A percentile compares a stretch with the other conserved stretches of the same genome.
Conservation (phyloP, 345 rosid genomes). For the Acer campestre region DNA sequence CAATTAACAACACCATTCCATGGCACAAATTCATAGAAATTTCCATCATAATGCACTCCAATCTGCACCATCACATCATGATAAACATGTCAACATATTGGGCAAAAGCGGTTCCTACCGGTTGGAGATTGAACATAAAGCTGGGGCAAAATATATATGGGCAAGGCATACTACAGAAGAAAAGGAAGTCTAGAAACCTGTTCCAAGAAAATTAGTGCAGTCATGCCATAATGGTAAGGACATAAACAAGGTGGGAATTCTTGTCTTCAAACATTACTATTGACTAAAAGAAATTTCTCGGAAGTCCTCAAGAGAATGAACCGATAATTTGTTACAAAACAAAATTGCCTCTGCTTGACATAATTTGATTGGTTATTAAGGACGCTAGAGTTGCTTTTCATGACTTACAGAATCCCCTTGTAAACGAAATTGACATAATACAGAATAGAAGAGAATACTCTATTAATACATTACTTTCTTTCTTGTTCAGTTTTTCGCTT, state of each 20-base stretch:
- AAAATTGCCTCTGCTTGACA: neutral
- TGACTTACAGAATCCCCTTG: neutral
- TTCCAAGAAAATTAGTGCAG: neutral
- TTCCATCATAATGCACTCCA: constrained; percentile 87
- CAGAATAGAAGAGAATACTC: neutral
- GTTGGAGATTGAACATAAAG: neutral
- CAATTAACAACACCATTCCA: constrained; percentile 80
- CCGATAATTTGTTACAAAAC: too few species aligned
- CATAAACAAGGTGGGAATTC: neutral
- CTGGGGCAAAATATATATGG: neutral
- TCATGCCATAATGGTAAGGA: neutral
- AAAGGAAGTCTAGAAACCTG: neutral
- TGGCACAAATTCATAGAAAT: constrained; percentile 87
- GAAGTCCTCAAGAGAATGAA: neutral
- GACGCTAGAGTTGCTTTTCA: neutral
- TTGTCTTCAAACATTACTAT: neutral
- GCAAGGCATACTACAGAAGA: neutral
- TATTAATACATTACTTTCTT: too few species aligned
- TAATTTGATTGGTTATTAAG: neutral
- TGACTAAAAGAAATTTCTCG: neutral
- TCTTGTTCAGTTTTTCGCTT: too few species aligned
- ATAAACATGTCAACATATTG: neutral
- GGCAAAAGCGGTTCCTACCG: neutral
- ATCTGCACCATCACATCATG: constrained; percentile 49
- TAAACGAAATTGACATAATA: neutral